These are phyloP conservation scores for Grigorovia jiainica DNA, from an alignment of 805 yeast species.

Conservation along the genomic window DNA sequence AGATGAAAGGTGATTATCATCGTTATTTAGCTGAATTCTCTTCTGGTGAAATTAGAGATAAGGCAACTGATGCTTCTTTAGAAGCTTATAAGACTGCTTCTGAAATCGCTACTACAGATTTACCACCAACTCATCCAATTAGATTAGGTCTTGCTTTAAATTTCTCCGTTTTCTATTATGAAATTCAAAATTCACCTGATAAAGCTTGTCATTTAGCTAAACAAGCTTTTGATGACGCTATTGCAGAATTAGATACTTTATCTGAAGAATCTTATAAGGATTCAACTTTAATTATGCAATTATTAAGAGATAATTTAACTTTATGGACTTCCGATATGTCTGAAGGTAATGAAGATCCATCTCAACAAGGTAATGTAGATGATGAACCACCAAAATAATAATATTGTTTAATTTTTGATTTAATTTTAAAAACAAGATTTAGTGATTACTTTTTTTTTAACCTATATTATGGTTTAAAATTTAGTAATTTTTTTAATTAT, in stretches of 20 bases:
- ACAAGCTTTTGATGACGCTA: slow-evolving; percentile 98
- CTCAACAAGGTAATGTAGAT: slow-evolving; percentile 9
- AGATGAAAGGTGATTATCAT: slow-evolving; percentile 99
- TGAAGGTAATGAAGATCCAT: slow-evolving; percentile 57
- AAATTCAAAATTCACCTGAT: slow-evolving; percentile 95
- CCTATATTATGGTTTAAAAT: not conserved
- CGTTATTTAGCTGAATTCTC: slow-evolving; percentile 98
- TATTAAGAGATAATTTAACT: slow-evolving; percentile 95
- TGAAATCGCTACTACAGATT: slow-evolving; percentile 91
- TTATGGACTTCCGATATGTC: slow-evolving; percentile 95
- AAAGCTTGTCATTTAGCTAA: slow-evolving; percentile 98
- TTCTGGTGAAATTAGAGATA: slow-evolving; percentile 80
- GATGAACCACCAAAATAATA: slow-evolving; percentile 6
- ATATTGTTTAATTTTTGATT: not conserved
- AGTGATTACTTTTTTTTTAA: not conserved
- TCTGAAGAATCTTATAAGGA: slow-evolving; percentile 98
- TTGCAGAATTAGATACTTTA: slow-evolving; percentile 94
- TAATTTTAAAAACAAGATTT: not conserved
- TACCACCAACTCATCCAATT: slow-evolving; percentile 98
- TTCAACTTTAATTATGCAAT: slow-evolving; percentile 97
- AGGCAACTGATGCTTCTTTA: slow-evolving; percentile 83
- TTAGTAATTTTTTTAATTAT: too few species aligned
- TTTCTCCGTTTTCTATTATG: slow-evolving; percentile 96
- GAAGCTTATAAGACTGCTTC: slow-evolving; percentile 94
- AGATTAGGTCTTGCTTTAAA: slow-evolving; percentile 95